Conservation (phyloP, 1,139 yeast genomes). For the Pichia sp. region DNA sequence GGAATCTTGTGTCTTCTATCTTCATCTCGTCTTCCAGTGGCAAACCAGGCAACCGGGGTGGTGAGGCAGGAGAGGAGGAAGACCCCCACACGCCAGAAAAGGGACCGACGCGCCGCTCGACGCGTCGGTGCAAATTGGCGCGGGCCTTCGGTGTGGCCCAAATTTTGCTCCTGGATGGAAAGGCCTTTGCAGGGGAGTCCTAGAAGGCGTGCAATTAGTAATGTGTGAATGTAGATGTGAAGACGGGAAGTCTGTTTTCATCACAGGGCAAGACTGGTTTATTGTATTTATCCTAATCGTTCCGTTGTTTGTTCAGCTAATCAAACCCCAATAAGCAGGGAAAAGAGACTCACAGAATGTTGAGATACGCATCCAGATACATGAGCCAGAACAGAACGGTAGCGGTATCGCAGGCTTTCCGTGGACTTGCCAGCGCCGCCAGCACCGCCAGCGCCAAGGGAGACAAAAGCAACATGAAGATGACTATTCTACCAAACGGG, state of each 20-base stretch:
- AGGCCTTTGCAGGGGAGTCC: not conserved
- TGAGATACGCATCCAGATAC: slow-evolving; percentile 5
- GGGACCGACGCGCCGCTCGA: no score
- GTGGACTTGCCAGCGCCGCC: slow-evolving; percentile 1
- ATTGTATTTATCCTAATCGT: no score
- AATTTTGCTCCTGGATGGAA: no score
- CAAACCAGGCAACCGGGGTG: slow-evolving; percentile 1
- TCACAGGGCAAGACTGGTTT: no score
- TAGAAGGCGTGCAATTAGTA: not conserved
- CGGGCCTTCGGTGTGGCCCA: no score
- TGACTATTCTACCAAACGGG: slow-evolving; percentile 74
- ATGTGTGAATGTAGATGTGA: no score
- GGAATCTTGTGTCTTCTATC: not conserved
- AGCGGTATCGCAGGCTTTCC: not conserved
- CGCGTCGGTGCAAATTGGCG: no score
- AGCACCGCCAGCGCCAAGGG: not conserved
- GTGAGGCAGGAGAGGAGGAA: not conserved
- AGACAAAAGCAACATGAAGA: slow-evolving; percentile 39
- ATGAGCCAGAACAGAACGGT: not conserved
- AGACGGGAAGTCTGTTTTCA: no score
- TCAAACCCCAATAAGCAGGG: not conserved
- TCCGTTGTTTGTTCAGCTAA: no score
- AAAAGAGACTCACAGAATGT: not conserved
- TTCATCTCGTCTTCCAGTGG: not conserved
- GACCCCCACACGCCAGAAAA: not conserved